Evolutionary conservation across 2,329 filamentous ascomycete genomes (phyloP).

Genomic region (Hymenoscyphus fraxineus): DNA sequence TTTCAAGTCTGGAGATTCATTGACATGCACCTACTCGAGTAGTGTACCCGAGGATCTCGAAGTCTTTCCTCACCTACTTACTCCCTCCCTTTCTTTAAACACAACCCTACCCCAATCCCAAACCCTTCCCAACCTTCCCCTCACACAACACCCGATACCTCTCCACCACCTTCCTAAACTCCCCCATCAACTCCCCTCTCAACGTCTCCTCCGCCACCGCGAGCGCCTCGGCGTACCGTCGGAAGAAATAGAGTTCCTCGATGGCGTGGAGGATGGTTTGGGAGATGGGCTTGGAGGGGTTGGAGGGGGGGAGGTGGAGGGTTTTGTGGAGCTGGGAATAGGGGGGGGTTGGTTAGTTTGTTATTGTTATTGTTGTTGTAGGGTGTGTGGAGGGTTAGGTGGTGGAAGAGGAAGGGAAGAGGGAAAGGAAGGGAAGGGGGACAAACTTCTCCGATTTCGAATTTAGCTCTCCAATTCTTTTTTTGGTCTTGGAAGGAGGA

Average conservation of each 20-base stretch:
- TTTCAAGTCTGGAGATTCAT: background rate
- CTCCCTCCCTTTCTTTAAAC: no score
- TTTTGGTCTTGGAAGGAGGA: slow-evolving; percentile 28
- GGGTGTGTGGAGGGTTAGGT: no score
- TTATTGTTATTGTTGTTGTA: background rate
- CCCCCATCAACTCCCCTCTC: slow-evolving; percentile 24
- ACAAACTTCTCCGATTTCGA: slow-evolving; percentile 32
- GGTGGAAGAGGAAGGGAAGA: background rate
- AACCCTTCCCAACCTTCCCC: slow-evolving; percentile 7
- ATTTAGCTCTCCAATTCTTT: slow-evolving; percentile 28
- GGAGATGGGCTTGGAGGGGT: slow-evolving; percentile 30
- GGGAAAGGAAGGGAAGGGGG: no score
- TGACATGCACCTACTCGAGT: no score
- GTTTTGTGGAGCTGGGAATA: slow-evolving; percentile 30
- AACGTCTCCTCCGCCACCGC: slow-evolving; percentile 21
- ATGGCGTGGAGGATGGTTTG: slow-evolving; percentile 33
- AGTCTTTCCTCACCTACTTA: no score
- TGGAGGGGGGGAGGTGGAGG: slow-evolving; percentile 26
- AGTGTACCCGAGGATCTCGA: no score
- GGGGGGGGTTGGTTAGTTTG: slow-evolving; percentile 1
- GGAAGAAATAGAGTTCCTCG: slow-evolving; percentile 35
- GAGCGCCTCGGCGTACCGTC: slow-evolving; percentile 29
- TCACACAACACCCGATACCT: slow-evolving; percentile 27
- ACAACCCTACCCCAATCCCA: background rate
- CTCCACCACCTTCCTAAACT: slow-evolving; percentile 25